Evolutionary conservation across 108 stramenopile species (phyloP), one percentile per base, ranked within the genome.

Genomic region (Nannochloropsis gaditana): DNA sequence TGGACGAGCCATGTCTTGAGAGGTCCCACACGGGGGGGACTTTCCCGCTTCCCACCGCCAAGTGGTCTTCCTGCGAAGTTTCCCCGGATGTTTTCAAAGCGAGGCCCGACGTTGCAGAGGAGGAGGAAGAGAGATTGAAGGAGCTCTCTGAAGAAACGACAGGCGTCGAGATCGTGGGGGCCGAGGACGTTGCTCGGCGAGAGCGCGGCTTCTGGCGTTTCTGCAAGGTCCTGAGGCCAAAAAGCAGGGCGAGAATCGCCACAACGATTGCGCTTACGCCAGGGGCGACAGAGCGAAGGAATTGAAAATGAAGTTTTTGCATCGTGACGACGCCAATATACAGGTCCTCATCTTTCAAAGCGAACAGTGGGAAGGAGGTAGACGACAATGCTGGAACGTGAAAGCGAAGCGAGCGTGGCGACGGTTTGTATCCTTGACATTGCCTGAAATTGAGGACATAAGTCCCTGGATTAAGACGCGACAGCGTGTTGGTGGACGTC

Each of bases 401-500:
- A 6, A 73, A 73, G 59, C 59, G 59, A n/a, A 73, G 59, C 4
- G n/a, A 73, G 1, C 59, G 59, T n/a, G 59, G 59, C 59, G 59
- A 73, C 0, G 59, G 59, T 15, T n/a, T 73, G n/a, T 73, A 73
- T n/a, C 59, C 59, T n/a, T 73, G 19, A n/a, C 59, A 73, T 5
- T 73, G 59, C 15, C 59, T 15, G 59, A 73, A 6, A n/a, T 15
- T 73, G 59, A 73, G 59, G 15, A n/a, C 59, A n/a, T 73, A 73
- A 15, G 15, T n/a, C 3, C 59, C 59, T 73, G 15, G 59, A 73
- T 2, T n/a, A 15, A 73, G 59, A n/a, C 59, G 15, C 2, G 59
- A 73, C 19, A 73, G 59, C 59, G 59, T 73, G 59, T 73, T 73
- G 8, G 59, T 73, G 19, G 59, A 73, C 59, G 59, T 73, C 59